A percentile compares a stretch with the other conserved stretches of the same genome.
These are phyloP conservation scores for Ormosia semicastrata DNA, from an alignment of 306 rosid species.

Conservation along the genomic window DNA sequence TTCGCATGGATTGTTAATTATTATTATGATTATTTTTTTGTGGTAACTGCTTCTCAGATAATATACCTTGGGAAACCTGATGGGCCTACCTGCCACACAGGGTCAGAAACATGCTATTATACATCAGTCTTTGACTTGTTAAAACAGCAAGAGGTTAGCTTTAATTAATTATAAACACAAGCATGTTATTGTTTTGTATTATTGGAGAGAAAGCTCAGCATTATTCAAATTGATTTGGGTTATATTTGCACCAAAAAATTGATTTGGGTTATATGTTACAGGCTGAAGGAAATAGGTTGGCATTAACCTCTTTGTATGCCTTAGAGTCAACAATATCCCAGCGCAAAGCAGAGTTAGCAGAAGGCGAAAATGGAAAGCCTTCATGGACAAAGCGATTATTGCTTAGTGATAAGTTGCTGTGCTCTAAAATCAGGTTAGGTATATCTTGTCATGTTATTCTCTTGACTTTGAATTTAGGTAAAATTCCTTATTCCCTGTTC, in stretches of 20 bases:
- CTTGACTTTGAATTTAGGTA: not conserved
- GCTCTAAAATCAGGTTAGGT: slow-evolving; percentile 78
- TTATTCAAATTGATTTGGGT: slow-evolving; percentile 18
- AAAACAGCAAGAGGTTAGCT: slow-evolving; percentile 57
- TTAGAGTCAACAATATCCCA: slow-evolving; percentile 68
- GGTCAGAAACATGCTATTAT: slow-evolving; percentile 83
- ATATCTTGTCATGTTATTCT: not conserved
- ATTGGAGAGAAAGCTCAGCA: not conserved
- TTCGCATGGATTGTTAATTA: not conserved
- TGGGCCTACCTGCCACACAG: slow-evolving; percentile 96
- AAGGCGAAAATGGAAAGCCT: slow-evolving; percentile 48
- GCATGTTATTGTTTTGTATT: not conserved
- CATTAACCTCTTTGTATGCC: slow-evolving; percentile 61
- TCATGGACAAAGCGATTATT: slow-evolving; percentile 83
- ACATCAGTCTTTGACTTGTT: slow-evolving; percentile 56
- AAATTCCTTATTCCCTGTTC: not conserved
- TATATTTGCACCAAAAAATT: slow-evolving; percentile 6
- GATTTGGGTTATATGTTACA: slow-evolving; percentile 36
- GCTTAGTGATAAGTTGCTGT: slow-evolving; percentile 55
- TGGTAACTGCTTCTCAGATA: slow-evolving; percentile 50
- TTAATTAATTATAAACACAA: not conserved
- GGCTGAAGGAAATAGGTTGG: slow-evolving; percentile 54
- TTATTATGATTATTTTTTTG: not conserved
- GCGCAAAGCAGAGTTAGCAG: slow-evolving; percentile 63
- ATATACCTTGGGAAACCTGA: slow-evolving; percentile 92